Evolutionary conservation across 306 rosid genomes (phyloP).

Genomic region (Casuarina equisetifolia): DNA sequence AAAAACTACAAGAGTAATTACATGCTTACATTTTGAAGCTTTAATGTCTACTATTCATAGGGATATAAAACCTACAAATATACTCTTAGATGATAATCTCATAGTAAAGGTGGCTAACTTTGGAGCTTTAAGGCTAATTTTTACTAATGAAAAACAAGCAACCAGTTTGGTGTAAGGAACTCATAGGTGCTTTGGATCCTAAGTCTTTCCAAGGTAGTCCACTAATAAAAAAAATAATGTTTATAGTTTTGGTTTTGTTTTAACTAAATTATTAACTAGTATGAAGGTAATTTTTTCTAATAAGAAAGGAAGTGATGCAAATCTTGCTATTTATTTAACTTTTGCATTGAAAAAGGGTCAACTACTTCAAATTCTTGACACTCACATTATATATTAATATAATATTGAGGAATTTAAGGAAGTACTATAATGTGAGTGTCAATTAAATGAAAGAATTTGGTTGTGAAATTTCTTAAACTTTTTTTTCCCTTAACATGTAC

Average conservation of each 20-base stretch:
- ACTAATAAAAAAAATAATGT: constrained; percentile 57
- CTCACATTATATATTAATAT: constrained; percentile 4
- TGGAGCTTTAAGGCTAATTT: constrained; percentile 52
- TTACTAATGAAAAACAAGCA: constrained; percentile 40
- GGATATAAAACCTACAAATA: constrained; percentile 53
- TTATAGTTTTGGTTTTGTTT: constrained; percentile 50
- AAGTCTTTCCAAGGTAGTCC: constrained; percentile 47
- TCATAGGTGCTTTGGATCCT: constrained; percentile 44
- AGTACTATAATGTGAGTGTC: too few relatives aligned
- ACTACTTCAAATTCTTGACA: constrained; percentile 40
- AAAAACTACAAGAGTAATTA: constrained; percentile 45
- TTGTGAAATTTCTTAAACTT: too few relatives aligned
- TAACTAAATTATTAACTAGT: constrained; percentile 50
- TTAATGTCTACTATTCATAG: constrained; percentile 49
- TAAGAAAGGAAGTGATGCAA: constrained; percentile 27
- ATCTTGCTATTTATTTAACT: constrained; percentile 37
- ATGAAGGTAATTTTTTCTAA: constrained; percentile 40
- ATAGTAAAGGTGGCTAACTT: constrained; percentile 51
- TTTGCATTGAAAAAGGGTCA: constrained; percentile 35
- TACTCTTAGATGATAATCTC: constrained; percentile 35
- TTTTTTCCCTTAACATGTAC: too few relatives aligned
- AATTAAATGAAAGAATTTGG: too few relatives aligned
- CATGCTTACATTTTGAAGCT: constrained; percentile 49
- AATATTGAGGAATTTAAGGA: constrained; percentile 36
- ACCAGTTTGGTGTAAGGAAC: constrained; percentile 56